Evolutionary conservation across 139 green algal genomes (phyloP), one percentile per base, ranked within the genome.

Genomic region (Gonium pectorale): DNA sequence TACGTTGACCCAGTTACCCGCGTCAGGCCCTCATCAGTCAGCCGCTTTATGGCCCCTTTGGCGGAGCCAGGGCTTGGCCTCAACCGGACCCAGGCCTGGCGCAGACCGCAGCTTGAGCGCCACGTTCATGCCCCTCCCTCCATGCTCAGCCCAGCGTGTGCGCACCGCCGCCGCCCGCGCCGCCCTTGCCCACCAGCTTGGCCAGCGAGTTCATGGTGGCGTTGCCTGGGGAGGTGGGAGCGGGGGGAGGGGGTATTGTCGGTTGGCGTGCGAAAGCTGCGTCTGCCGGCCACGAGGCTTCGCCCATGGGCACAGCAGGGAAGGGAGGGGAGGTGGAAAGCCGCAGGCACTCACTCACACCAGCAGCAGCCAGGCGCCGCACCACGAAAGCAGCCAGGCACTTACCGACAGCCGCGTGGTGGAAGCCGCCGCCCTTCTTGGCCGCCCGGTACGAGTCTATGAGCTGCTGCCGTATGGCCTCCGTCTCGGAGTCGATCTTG

Each of bases 361-460:
- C n/a, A n/a, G n/a, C n/a, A n/a, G n/a, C n/a, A n/a, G n/a, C n/a
- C n/a, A n/a, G n/a, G n/a, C n/a, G n/a, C n/a, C n/a, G n/a, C n/a
- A n/a, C n/a, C n/a, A n/a, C n/a, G n/a, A n/a, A n/a, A n/a, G n/a
- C 6, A 7, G 41, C 1, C 67, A 26, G 40, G 2, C 43, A 77
- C 63, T 35, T 35, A 85, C 79, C 63, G 0, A 56, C 46, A 9
- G 33, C 27, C 6, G 43, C 78, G 31, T 40, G 40, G 63, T 84
- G 78, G 52, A 43, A 52, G 22, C 63, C 44, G 35, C 49, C 79
- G 35, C 64, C 63, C 37, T 67, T 67, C 51, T 75, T 75, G 33
- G 79, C 26, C 9, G 64, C 64, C 21, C 79, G 63, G 49, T 85
- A 85, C 2, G 79, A 67, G 1, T 77, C 79, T 37, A 85, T 85